phyloP scores from a whole-genome alignment of 2,329 filamentous ascomycete species.

The Apiospora hydei region DNA sequence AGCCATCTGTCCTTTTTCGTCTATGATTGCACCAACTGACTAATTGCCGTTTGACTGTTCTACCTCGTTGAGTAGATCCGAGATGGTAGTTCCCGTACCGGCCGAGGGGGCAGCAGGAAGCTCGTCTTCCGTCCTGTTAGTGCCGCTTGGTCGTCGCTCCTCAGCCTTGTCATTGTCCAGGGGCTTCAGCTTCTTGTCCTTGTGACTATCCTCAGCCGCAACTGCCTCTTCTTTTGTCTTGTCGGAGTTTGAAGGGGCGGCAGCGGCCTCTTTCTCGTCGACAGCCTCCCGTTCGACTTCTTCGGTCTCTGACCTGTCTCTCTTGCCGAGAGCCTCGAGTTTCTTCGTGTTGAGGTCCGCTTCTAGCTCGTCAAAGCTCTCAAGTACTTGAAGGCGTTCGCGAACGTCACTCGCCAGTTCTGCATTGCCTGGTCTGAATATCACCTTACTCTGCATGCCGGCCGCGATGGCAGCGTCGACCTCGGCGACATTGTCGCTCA shows the following conservation, averaged over 20 bases:
- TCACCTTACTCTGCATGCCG: slow-evolving; percentile 69
- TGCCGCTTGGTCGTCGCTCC: slow-evolving; percentile 5
- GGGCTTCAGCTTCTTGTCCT: slow-evolving; percentile 23
- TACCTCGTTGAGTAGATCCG: slow-evolving; percentile 21
- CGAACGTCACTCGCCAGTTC: slow-evolving; percentile 60
- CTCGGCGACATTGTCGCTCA: slow-evolving; percentile 81
- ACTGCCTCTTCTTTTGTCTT: neutral
- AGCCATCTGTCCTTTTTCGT: neutral
- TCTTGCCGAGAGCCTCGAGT: slow-evolving; percentile 30
- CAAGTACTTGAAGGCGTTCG: slow-evolving; percentile 40
- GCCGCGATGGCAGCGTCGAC: slow-evolving; percentile 67
- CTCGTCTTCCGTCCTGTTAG: slow-evolving; percentile 1
- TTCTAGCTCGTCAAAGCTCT: slow-evolving; percentile 39
- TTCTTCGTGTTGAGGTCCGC: slow-evolving; percentile 32
- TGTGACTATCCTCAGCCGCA: neutral
- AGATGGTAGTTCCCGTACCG: slow-evolving; percentile 21
- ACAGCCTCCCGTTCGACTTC: slow-evolving; percentile 1
- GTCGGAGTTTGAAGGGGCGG: slow-evolving; percentile 8
- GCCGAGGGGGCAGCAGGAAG: slow-evolving; percentile 21
- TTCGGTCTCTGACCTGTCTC: slow-evolving; percentile 17
- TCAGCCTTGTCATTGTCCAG: neutral
- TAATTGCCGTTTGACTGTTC: slow-evolving; percentile 23
- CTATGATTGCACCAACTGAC: neutral
- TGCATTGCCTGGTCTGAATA: slow-evolving; percentile 75
- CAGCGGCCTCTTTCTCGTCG: neutral